Percentiles rank a stretch among this genome's conserved stretches.
Evolutionary conservation across 805 yeast genomes (phyloP).

Genomic region (Ogataea allantospora): DNA sequence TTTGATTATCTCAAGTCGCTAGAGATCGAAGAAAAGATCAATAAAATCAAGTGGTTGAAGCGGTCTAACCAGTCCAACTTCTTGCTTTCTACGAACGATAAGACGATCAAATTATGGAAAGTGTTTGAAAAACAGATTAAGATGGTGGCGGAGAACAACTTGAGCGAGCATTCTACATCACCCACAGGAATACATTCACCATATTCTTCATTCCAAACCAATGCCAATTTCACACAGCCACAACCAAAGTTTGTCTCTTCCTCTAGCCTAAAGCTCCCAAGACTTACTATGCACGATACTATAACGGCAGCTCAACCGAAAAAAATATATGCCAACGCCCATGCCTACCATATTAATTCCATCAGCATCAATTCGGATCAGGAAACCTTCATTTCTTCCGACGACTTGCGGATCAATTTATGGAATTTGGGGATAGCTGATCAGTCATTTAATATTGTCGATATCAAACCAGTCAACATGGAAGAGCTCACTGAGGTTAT

Average conservation of each 20-base stretch:
- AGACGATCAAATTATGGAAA: constrained; percentile 98
- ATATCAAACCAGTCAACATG: constrained; percentile 97
- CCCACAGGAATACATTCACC: constrained; percentile 23
- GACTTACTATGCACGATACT: constrained; percentile 89
- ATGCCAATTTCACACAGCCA: constrained; percentile 22
- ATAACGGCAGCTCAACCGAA: constrained; percentile 94
- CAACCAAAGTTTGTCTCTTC: constrained; percentile 25
- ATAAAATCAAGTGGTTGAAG: constrained; percentile 94
- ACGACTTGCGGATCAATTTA: constrained; percentile 89
- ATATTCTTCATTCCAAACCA: constrained; percentile 28
- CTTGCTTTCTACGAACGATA: constrained; percentile 88
- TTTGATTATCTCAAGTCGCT: constrained; percentile 93
- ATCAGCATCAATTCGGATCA: constrained; percentile 93
- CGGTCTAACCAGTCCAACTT: constrained; percentile 89
- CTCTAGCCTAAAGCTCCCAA: constrained; percentile 68
- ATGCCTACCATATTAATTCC: constrained; percentile 96
- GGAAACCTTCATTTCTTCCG: constrained; percentile 90
- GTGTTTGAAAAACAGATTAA: constrained; percentile 87
- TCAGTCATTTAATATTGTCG: constrained; percentile 95
- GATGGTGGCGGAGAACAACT: constrained; percentile 88
- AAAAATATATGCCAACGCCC: constrained; percentile 89
- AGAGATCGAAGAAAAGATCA: constrained; percentile 97
- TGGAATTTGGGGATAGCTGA: constrained; percentile 96
- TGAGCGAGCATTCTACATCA: constrained; percentile 42
- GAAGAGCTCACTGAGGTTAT: constrained; percentile 98